These are phyloP conservation scores for Debaryomyces sp. DNA, from an alignment of 1,139 yeast genomes.

Conservation along the genomic window DNA sequence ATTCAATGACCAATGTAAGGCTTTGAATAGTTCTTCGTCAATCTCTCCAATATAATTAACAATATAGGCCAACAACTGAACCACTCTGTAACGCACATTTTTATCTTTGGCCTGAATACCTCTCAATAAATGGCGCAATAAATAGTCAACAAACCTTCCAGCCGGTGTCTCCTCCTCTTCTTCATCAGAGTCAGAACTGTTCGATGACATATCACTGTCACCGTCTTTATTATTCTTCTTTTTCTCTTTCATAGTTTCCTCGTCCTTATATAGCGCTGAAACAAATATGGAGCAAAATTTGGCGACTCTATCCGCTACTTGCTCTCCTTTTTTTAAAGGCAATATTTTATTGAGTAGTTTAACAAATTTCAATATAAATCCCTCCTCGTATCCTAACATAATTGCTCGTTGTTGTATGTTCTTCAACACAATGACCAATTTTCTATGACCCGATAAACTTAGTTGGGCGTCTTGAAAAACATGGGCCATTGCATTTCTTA, in stretches of 20 bases:
- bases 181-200: conserved; percentile 28
- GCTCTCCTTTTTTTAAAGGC: conserved; percentile 69
- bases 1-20: conserved; percentile 60
- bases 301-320: conserved; percentile 75
- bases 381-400: conserved; percentile 52
- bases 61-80: conserved; percentile 74
- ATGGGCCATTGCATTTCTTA: conserved; percentile 54
- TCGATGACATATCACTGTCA: conserved; percentile 15
- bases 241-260: conserved; percentile 20
- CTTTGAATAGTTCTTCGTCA: conserved; percentile 70
- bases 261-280: conserved; percentile 46
- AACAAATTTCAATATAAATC: conserved; percentile 62
- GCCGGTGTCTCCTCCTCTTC: conserved; percentile 45
- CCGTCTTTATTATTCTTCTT: conserved; percentile 20
- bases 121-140: conserved; percentile 66
- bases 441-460: conserved; percentile 74
- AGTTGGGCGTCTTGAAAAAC: conserved; percentile 83
- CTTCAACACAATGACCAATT: conserved; percentile 65
- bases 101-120: conserved; percentile 80
- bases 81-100: conserved; percentile 77
- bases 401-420: conserved; percentile 61
- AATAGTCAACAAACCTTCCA: conserved; percentile 56
- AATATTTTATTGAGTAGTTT: conserved; percentile 65
- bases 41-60: conserved; percentile 77
- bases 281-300: conserved; percentile 74